A percentile compares a stretch with the other conserved stretches of the same genome.
Conservation (phyloP, 2,329 filamentous ascomycete genomes). For the Didymosphaeria variabile region DNA sequence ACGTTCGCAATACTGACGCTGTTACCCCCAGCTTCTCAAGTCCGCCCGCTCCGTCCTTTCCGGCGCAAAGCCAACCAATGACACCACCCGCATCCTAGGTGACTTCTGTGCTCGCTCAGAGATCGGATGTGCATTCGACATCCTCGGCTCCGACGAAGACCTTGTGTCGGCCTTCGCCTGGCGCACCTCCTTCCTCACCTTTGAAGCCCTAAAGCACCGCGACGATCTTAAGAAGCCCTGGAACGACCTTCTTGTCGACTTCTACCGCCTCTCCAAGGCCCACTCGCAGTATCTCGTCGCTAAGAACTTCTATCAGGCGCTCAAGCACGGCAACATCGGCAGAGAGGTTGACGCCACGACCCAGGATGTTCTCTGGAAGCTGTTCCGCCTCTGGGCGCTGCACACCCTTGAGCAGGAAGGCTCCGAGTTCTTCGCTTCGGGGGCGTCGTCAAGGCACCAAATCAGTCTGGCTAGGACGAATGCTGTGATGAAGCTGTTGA, state of each 20-base stretch:
- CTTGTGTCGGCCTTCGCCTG: slow-evolving; percentile 79
- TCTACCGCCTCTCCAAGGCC: slow-evolving; percentile 78
- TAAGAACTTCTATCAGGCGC: slow-evolving; percentile 78
- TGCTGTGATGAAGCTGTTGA: slow-evolving; percentile 73
- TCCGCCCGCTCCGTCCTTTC: slow-evolving; percentile 74
- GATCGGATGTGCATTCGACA: slow-evolving; percentile 76
- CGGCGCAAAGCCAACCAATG: slow-evolving; percentile 70
- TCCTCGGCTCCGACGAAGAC: slow-evolving; percentile 74
- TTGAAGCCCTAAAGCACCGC: slow-evolving; percentile 77
- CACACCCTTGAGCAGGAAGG: slow-evolving; percentile 74
- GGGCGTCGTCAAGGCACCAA: slow-evolving; percentile 75
- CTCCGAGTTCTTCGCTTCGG: slow-evolving; percentile 75
- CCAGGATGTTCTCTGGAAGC: slow-evolving; percentile 67
- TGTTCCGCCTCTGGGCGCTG: slow-evolving; percentile 72
- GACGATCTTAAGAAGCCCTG: slow-evolving; percentile 77
- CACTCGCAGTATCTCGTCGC: slow-evolving; percentile 81
- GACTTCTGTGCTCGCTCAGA: slow-evolving; percentile 72
- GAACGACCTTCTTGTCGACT: slow-evolving; percentile 81
- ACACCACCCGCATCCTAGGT: slow-evolving; percentile 72
- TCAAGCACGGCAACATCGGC: slow-evolving; percentile 65
- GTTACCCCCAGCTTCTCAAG: slow-evolving; percentile 67
- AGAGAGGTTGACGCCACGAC: slow-evolving; percentile 67
- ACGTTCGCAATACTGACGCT: not conserved
- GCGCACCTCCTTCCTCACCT: slow-evolving; percentile 77
- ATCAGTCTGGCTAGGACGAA: slow-evolving; percentile 74